These are phyloP conservation scores for Aspergillus saccharolyticus DNA, from an alignment of 495 filamentous ascomycete genomes.

Conservation along the genomic window DNA sequence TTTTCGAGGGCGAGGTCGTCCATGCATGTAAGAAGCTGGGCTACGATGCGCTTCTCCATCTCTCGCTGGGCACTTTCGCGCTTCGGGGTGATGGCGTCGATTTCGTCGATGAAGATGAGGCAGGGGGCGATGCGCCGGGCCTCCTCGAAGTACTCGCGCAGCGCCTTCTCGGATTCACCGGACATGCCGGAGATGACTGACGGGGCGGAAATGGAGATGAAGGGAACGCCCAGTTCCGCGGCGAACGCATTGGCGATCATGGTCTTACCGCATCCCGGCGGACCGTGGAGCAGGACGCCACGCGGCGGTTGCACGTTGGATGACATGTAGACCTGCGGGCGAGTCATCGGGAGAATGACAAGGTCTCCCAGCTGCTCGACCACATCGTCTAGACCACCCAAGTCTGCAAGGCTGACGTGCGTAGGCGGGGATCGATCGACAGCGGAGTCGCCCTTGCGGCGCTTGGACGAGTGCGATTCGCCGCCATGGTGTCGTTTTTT, in stretches of 20 bases:
- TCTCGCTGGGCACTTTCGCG: slow-evolving; percentile 90
- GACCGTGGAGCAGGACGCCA: slow-evolving; percentile 88
- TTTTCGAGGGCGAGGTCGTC: slow-evolving; percentile 76
- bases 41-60: slow-evolving; percentile 96
- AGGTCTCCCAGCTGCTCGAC: slow-evolving; percentile 72
- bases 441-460: slow-evolving; percentile 52
- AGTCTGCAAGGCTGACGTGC: slow-evolving; percentile 68
- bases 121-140: slow-evolving; percentile 85
- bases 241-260: slow-evolving; percentile 90
- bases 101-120: slow-evolving; percentile 92
- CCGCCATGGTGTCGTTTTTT: slow-evolving; percentile 56
- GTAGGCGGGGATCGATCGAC: slow-evolving; percentile 67
- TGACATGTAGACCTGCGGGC: slow-evolving; percentile 57
- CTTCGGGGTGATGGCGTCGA: slow-evolving; percentile 93
- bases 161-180: slow-evolving; percentile 91
- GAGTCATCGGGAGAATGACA: slow-evolving; percentile 75
- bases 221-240: slow-evolving; percentile 76
- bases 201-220: slow-evolving; percentile 83
- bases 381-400: slow-evolving; percentile 81
- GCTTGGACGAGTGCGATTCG: slow-evolving; percentile 60
- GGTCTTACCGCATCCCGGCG: slow-evolving; percentile 93
- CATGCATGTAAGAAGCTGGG: slow-evolving; percentile 86
- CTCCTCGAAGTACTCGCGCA: slow-evolving; percentile 85
- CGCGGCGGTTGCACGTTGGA: slow-evolving; percentile 67
- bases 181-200: slow-evolving; percentile 92